Percentiles rank a stretch among this genome's conserved stretches.
These are phyloP conservation scores for Sporobolomyces phaffii DNA, from an alignment of 768 basidiomycete species.

Conservation along the genomic window DNA sequence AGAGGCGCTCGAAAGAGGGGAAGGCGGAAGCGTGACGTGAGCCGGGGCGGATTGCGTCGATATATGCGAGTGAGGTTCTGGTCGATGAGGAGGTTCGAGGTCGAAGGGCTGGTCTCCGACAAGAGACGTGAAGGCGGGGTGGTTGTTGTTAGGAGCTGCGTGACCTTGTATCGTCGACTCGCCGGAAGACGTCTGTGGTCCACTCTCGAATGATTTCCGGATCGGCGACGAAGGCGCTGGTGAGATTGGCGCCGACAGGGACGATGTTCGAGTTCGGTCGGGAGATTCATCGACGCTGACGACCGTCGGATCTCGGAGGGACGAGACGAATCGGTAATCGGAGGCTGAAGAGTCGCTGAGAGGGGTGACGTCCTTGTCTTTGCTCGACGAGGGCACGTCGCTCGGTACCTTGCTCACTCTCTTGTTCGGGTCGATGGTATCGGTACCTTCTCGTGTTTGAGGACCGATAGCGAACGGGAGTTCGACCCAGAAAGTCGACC, in stretches of 20 bases:
- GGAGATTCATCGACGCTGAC: slow-evolving; percentile 23
- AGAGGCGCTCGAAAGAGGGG: background rate
- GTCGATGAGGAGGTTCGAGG: slow-evolving; percentile 2
- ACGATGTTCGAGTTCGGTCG: slow-evolving; percentile 1
- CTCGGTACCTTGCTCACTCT: background rate
- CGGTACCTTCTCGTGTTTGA: slow-evolving; percentile 3
- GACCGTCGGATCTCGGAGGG: slow-evolving; percentile 16
- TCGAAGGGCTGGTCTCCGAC: background rate
- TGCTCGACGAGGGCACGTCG: background rate
- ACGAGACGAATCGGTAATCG: slow-evolving; percentile 33
- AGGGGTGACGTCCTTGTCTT: slow-evolving; percentile 22
- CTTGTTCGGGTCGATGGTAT: background rate
- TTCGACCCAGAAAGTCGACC: slow-evolving; percentile 20
- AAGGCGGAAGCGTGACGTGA: slow-evolving; percentile 10
- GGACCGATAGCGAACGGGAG: slow-evolving; percentile 19
- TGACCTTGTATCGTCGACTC: slow-evolving; percentile 5
- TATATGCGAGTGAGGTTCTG: slow-evolving; percentile 13
- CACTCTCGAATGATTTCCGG: background rate
- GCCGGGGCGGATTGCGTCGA: slow-evolving; percentile 27
- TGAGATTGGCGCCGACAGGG: slow-evolving; percentile 7
- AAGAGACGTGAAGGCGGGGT: background rate
- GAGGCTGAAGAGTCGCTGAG: slow-evolving; percentile 10
- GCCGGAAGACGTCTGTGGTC: background rate
- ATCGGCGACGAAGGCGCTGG: background rate
- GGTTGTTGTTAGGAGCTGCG: background rate